A percentile compares a stretch with the other conserved stretches of the same genome.
These are phyloP conservation scores for Cudoniella acicularis DNA, from an alignment of 495 filamentous ascomycete genomes.

Conservation along the genomic window DNA sequence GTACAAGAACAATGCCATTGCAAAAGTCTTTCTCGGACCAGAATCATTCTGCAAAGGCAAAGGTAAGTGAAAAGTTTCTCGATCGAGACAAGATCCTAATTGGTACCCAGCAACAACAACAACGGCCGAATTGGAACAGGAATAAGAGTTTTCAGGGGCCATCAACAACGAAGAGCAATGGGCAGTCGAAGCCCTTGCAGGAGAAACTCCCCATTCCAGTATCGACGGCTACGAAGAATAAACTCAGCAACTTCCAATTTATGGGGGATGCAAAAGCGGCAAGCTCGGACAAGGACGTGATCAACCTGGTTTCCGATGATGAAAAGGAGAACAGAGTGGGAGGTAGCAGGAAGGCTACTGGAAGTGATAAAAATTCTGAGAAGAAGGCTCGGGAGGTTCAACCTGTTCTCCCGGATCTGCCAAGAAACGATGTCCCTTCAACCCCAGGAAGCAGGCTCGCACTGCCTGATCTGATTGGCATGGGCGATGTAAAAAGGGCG, in stretches of 20 bases:
- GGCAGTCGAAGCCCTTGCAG: slow-evolving; percentile 24
- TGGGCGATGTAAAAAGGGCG: slow-evolving; percentile 50
- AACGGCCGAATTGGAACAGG: slow-evolving; percentile 45
- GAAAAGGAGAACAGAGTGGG: slow-evolving; percentile 20
- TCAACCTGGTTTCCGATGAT: slow-evolving; percentile 10
- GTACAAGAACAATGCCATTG: slow-evolving; percentile 37
- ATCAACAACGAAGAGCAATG: slow-evolving; percentile 20
- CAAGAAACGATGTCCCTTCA: slow-evolving; percentile 47
- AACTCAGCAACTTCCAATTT: slow-evolving; percentile 47
- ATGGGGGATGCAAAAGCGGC: slow-evolving; percentile 5
- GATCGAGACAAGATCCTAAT: background rate
- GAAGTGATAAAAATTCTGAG: background rate
- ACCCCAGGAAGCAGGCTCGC: slow-evolving; percentile 74
- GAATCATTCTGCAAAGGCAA: slow-evolving; percentile 28
- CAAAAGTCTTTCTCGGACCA: slow-evolving; percentile 50
- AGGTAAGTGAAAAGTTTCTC: slow-evolving; percentile 1
- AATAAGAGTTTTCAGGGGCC: slow-evolving; percentile 40
- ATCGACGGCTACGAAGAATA: slow-evolving; percentile 45
- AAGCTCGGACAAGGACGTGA: slow-evolving; percentile 5
- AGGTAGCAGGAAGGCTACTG: background rate
- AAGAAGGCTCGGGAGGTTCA: background rate
- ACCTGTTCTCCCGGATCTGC: slow-evolving; percentile 9
- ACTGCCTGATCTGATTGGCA: slow-evolving; percentile 76
- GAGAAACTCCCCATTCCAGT: slow-evolving; percentile 33
- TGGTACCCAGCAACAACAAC: slow-evolving; percentile 14